Conservation (phyloP, 2,329 filamentous ascomycete genomes). For the Furcasterigmium furcatum region DNA sequence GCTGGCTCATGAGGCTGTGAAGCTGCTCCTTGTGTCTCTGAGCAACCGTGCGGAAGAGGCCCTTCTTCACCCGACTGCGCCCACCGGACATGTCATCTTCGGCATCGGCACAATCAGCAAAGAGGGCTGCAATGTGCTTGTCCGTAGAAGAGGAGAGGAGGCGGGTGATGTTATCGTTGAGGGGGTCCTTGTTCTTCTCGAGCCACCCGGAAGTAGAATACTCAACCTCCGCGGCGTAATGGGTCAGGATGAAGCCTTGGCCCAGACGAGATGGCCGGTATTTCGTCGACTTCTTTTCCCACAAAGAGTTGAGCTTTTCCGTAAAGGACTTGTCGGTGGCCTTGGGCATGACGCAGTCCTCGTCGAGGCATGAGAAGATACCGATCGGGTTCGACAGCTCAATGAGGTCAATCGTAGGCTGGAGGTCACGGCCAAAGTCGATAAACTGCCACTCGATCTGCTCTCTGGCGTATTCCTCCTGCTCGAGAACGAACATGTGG, state of each 20-base stretch:
- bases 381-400: conserved; percentile 95
- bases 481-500: conserved; percentile 98
- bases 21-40: conserved; percentile 97
- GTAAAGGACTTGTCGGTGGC: conserved; percentile 96
- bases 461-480: conserved; percentile 95
- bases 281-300: conserved; percentile 94
- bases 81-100: conserved; percentile 70
- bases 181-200: conserved; percentile 97
- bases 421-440: conserved; percentile 94
- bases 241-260: conserved; percentile 92
- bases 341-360: conserved; percentile 98
- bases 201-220: conserved; percentile 94
- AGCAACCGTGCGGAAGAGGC: conserved; percentile 92
- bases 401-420: conserved; percentile 96
- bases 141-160: conserved; percentile 80
- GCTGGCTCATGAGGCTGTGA: conserved; percentile 90
- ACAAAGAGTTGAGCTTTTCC: conserved; percentile 93
- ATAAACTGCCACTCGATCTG: conserved; percentile 99
- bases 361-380: conserved; percentile 96
- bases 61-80: conserved; percentile 88
- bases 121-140: conserved; percentile 78
- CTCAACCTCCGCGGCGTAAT: conserved; percentile 97
- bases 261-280: conserved; percentile 85
- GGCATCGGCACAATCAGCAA: conserved; percentile 80
- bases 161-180: conserved; percentile 95